Evolutionary conservation across 2,329 filamentous ascomycete species (phyloP).

Genomic region (Ophiocordyceps camponoti-floridani): DNA sequence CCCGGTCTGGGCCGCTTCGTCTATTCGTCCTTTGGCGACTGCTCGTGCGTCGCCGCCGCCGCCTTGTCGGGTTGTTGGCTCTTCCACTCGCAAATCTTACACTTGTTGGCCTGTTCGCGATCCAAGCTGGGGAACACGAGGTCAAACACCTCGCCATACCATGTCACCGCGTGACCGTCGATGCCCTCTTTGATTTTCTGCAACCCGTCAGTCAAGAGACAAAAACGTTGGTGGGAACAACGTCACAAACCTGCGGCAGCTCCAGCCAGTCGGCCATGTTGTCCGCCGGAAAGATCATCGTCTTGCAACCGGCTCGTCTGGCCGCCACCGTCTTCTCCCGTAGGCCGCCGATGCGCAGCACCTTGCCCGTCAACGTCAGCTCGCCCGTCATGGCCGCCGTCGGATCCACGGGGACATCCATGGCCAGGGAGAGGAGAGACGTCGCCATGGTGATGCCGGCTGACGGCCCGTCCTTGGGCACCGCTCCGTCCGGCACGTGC

Average conservation of each 20-base stretch:
- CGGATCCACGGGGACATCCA: constrained; percentile 62
- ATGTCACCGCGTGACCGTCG: constrained; percentile 74
- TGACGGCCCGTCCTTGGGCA: constrained; percentile 83
- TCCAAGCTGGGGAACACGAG: constrained; percentile 77
- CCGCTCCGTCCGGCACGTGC: constrained; percentile 90
- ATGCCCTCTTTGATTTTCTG: constrained; percentile 98
- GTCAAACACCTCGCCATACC: constrained; percentile 89
- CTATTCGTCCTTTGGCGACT: constrained; percentile 17
- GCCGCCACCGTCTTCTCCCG: constrained; percentile 96
- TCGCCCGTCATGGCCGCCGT: constrained; percentile 97
- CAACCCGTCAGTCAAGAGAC: neutral
- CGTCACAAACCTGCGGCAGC: constrained; percentile 66
- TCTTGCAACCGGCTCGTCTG: constrained; percentile 77
- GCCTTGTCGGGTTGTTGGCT: constrained; percentile 21
- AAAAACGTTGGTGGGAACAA: neutral
- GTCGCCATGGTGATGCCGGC: constrained; percentile 99
- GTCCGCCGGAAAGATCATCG: constrained; percentile 85
- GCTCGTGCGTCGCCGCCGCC: constrained; percentile 10
- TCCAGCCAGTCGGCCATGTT: constrained; percentile 97
- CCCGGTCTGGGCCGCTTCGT: neutral
- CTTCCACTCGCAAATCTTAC: constrained; percentile 42
- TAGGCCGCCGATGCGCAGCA: constrained; percentile 81
- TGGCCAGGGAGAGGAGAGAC: constrained; percentile 66
- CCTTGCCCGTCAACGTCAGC: constrained; percentile 90
- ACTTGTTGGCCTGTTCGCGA: constrained; percentile 52